Evolutionary conservation across 371 early-diverging fungal species (phyloP), one percentile per base, ranked within the genome.

Genomic region (Syncephalastrum monosporum): DNA sequence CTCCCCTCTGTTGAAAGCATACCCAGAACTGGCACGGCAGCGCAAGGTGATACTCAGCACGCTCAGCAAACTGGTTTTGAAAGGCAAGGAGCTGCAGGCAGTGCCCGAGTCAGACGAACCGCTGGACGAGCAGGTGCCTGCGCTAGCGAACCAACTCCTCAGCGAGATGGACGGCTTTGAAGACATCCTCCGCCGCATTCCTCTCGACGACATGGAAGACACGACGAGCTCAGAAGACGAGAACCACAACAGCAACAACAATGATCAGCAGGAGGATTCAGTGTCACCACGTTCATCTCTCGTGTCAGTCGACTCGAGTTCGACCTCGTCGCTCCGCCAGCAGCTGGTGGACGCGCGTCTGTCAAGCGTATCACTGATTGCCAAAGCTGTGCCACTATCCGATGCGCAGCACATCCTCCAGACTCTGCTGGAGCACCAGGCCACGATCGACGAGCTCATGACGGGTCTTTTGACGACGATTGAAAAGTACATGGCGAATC

Each of bases 1-100:
- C 46, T 69, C 70, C 5, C 65, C 68, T 10, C 45, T 79, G 1
- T 56, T 79, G 16, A 69, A 62, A 47, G 51, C 60, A 10, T 63
- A 65, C 42, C 76, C 79, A 4, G 79, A 74, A 51, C 42, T 75
- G 17, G 70, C 72, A 13, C 58, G 65, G 12, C 79, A 79, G 43
- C 61, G 79, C 23, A 71, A 70, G 53, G 47, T 60, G 8, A 67
- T 79, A 0, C 58, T 75, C 10, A 68, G 60, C 19, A 52, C 64
- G 3, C 56, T 79, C 15, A 74, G 74, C 42, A 62, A 70, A n/a
- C 59, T 79, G 3, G 79, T 74, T 3, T 42, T 77, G n/a, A 74
- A 72, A 65, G 67, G 71, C 16, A 73, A 73, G 58, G 63, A 67
- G 25, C 29, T 67, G 44, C 70, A 67, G 27, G 61, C 51, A 47